Base-by-base conservation (phyloP, 2,329 filamentous ascomycete species). In the Xylaria sp. region DNA sequence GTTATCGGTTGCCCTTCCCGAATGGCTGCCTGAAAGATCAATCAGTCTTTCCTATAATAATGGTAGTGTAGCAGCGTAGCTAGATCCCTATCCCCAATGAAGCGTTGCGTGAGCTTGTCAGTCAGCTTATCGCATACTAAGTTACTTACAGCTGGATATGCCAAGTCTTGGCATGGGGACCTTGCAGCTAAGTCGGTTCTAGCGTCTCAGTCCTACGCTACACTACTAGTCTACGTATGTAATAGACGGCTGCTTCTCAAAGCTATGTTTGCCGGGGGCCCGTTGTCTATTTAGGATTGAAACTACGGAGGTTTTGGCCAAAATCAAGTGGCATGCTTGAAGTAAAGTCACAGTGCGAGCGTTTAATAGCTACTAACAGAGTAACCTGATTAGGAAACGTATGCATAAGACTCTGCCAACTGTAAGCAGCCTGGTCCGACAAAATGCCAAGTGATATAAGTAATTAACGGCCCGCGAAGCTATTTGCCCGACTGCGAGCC, bases 131-230 rank as follows among this genome's bases (percentile, higher is more conserved):
- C 63, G 57, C 58, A 25, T 23, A n/a, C 34, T 28, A 6, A 28
- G 28, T 28, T 28, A 28, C 58, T 63, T 52, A 55, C 54, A 63
- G 67, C 55, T 69, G 54, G 28, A 25, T 15, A 39, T 37, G 67
- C 67, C 63, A 69, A 66, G 67, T 1, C 67, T 69, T 69, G 67
- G 67, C 63, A 63, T 56, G 39, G 20, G 37, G 37, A 59, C 50
- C 57, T 59, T 66, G 39, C 54, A 50, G 52, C 55, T 41, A 34
- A 31, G 54, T 23, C 34, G 20, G 54, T n/a, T 63, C 48, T 59
- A 67, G 55, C 31, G 46, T 28, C 9, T 20, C 23, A 55, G 63
- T 63, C 46, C 20, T 37, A 56, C 37, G 3, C 61, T 48, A 44
- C 34, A 18, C 23, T 58, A 44, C 13, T 13, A 18, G 18, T 13